Conservation (phyloP, 768 basidiomycete species). For the Gymnopilus junonius region DNA sequence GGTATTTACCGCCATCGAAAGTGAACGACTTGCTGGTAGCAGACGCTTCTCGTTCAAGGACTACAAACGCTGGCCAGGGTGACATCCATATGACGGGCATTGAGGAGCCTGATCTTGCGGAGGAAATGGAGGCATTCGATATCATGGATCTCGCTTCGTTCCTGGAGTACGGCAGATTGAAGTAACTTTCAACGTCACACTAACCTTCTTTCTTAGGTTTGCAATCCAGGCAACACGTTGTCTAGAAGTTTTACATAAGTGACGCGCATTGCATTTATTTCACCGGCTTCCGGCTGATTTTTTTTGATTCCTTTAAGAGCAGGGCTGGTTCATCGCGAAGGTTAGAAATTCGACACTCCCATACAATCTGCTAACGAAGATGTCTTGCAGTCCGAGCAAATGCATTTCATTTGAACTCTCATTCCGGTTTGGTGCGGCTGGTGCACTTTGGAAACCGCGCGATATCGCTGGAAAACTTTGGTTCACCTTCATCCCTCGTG, state of each 20-base stretch:
- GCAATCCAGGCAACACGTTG: slow-evolving; percentile 78
- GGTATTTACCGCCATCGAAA: slow-evolving; percentile 70
- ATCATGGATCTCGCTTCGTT: slow-evolving; percentile 81
- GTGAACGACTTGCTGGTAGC: slow-evolving; percentile 70
- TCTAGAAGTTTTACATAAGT: slow-evolving; percentile 69
- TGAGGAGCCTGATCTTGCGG: slow-evolving; percentile 49
- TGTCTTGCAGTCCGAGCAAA: slow-evolving; percentile 63
- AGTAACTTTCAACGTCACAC: background rate
- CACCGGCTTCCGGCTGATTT: slow-evolving; percentile 9
- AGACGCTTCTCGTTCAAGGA: slow-evolving; percentile 49
- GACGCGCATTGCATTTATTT: slow-evolving; percentile 15
- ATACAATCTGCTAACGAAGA: background rate
- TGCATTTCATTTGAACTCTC: slow-evolving; percentile 74
- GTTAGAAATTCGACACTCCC: slow-evolving; percentile 30
- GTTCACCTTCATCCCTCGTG: slow-evolving; percentile 73
- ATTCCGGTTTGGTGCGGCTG: slow-evolving; percentile 69
- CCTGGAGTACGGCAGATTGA: slow-evolving; percentile 56
- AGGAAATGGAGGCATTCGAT: slow-evolving; percentile 63
- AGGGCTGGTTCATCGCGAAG: slow-evolving; percentile 72
- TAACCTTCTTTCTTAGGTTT: slow-evolving; percentile 47
- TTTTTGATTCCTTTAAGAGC: slow-evolving; percentile 34
- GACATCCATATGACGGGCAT: slow-evolving; percentile 56
- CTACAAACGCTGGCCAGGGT: slow-evolving; percentile 43
- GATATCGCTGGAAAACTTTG: slow-evolving; percentile 70
- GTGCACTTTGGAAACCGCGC: slow-evolving; percentile 80